Evolutionary conservation across 2,329 filamentous ascomycete species (phyloP).

Genomic region (Thelonectria discophora): DNA sequence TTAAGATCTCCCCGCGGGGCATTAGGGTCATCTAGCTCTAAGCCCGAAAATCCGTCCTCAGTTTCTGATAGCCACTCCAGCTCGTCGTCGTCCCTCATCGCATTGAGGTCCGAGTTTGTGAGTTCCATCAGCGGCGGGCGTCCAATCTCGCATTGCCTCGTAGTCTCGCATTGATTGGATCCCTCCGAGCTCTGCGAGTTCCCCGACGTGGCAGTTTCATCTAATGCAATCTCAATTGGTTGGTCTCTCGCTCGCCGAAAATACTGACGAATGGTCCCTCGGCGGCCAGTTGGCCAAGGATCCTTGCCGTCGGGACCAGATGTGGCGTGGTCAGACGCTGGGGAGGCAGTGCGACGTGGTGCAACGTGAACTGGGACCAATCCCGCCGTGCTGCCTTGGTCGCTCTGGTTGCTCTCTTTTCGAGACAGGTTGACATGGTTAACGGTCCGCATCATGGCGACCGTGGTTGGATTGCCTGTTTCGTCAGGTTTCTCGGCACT

Average conservation of each 20-base stretch:
- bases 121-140: constrained; percentile 38
- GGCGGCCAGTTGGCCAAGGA: constrained; percentile 19
- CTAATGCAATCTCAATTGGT: constrained; percentile 47
- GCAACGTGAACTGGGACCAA: constrained; percentile 41
- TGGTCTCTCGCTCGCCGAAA: constrained; percentile 38
- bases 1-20: neutral
- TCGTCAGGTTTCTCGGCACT: neutral
- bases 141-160: constrained; percentile 15
- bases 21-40: constrained; percentile 21
- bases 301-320: constrained; percentile 10
- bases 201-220: constrained; percentile 46
- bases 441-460: constrained; percentile 41
- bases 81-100: constrained; percentile 29
- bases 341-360: constrained; percentile 19
- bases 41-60: constrained; percentile 5
- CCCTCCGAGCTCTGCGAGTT: constrained; percentile 17
- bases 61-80: constrained; percentile 11
- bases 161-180: constrained; percentile 19
- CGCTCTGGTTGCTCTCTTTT: constrained; percentile 45
- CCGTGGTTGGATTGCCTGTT: constrained; percentile 9
- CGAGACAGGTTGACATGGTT: constrained; percentile 46
- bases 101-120: constrained; percentile 36
- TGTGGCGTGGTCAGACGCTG: constrained; percentile 11
- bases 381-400: constrained; percentile 36
- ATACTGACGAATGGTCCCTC: constrained; percentile 46